A percentile compares a stretch with the other conserved stretches of the same genome.
These are phyloP conservation scores for Paecilomyces fulvus DNA, from an alignment of 2,329 filamentous ascomycete species.

Conservation along the genomic window DNA sequence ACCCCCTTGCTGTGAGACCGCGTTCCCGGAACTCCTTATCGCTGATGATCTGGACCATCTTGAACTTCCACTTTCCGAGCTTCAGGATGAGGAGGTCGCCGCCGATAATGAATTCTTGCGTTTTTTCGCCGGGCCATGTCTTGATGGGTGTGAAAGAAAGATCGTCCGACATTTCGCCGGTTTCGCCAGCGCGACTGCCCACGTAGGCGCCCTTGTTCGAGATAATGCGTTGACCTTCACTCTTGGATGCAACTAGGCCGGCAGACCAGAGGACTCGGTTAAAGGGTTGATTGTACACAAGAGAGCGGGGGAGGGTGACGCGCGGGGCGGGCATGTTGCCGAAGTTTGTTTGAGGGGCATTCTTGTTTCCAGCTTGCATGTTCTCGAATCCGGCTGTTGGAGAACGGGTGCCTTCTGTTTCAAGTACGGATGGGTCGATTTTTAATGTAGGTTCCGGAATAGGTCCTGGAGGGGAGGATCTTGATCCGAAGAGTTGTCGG, in stretches of 20 bases:
- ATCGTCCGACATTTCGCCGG: conserved; percentile 33
- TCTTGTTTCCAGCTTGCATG: conserved; percentile 27
- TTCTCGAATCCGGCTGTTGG: conserved; percentile 18
- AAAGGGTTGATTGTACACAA: conserved; percentile 41
- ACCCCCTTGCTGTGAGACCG: conserved; percentile 43
- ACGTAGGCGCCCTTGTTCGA: conserved; percentile 44
- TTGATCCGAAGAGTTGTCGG: conserved; percentile 37
- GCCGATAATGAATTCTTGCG: conserved; percentile 43
- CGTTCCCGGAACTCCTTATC: conserved; percentile 44
- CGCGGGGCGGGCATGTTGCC: conserved; percentile 29
- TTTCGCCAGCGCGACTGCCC: conserved; percentile 32
- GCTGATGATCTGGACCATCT: conserved; percentile 46
- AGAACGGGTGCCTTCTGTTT: conserved; percentile 9
- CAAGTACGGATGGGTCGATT: neutral
- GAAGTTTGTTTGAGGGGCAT: conserved; percentile 31
- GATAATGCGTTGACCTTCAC: conserved; percentile 45
- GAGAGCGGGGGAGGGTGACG: conserved; percentile 40
- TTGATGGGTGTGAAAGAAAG: conserved; percentile 45
- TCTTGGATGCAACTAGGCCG: conserved; percentile 43
- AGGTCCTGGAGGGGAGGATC: conserved; percentile 24
- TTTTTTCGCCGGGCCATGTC: conserved; percentile 33
- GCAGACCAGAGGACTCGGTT: conserved; percentile 43
- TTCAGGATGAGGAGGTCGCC: conserved; percentile 46
- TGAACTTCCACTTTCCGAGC: conserved; percentile 53
- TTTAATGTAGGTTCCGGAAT: conserved; percentile 17